Conservation (phyloP, 352 stramenopile genomes). For the Peronospora farinosa region DNA sequence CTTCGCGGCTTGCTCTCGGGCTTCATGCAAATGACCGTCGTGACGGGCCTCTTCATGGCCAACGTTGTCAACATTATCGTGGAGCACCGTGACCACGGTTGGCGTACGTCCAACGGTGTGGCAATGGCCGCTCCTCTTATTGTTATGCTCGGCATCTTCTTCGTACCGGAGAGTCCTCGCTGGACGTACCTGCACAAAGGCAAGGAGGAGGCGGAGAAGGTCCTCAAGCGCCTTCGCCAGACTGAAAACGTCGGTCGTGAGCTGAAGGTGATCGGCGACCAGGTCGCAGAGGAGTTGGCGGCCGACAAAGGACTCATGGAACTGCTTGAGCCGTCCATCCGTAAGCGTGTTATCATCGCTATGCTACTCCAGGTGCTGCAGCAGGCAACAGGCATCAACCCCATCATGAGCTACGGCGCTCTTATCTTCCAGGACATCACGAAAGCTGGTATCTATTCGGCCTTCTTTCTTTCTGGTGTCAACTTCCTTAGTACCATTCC, state of each 20-base stretch:
- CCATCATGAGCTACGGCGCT: conserved; percentile 16
- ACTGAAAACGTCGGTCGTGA: conserved; percentile 20
- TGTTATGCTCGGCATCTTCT: conserved; percentile 34
- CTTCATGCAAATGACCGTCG: conserved; percentile 38
- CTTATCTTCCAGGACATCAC: conserved; percentile 15
- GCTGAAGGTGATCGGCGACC: conserved; percentile 17
- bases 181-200: conserved; percentile 44
- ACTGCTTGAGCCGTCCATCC: conserved; percentile 20
- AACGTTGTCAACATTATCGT: conserved; percentile 36
- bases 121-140: conserved; percentile 29
- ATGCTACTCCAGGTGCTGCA: conserved; percentile 14
- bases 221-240: conserved; percentile 28
- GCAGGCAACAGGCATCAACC: conserved; percentile 24
- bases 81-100: conserved; percentile 24
- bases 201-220: conserved; percentile 33
- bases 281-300: conserved; percentile 24
- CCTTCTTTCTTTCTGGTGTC: conserved; percentile 18
- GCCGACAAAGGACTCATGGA: conserved; percentile 17
- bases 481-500: conserved; percentile 35
- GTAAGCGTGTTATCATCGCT: conserved; percentile 13
- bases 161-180: conserved; percentile 45
- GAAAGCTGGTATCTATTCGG: conserved; percentile 6
- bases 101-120: conserved; percentile 36
- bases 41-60: conserved; percentile 32
- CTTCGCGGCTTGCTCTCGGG: conserved; percentile 30